Percentiles rank a stretch among this genome's conserved stretches.
These are phyloP conservation scores for Neckera pumila DNA, from an alignment of 225 moss, liverwort and hornwort genomes.

Conservation along the genomic window DNA sequence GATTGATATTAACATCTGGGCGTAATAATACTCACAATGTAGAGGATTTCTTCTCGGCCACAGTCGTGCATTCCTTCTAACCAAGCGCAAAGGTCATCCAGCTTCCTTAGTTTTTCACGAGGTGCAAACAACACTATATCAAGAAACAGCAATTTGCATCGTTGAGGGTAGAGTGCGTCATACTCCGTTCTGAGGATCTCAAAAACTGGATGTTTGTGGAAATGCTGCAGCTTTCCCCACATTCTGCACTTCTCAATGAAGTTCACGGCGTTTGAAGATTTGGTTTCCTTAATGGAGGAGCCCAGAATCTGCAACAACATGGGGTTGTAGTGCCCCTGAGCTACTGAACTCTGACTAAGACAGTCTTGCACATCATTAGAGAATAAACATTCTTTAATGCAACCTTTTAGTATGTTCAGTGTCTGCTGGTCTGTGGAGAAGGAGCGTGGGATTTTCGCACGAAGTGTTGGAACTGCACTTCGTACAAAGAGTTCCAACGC, in stretches of 20 bases:
- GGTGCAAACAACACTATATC: slow-evolving; percentile 10
- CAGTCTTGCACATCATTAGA: not conserved
- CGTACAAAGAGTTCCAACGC: not conserved
- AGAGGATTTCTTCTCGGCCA: not conserved
- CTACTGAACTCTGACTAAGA: not conserved
- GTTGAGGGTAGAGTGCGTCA: not conserved
- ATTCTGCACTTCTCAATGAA: slow-evolving; percentile 3
- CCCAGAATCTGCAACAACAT: slow-evolving; percentile 2
- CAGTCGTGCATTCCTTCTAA: not conserved
- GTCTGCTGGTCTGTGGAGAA: not conserved
- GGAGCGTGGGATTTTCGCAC: not conserved
- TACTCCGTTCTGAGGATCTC: slow-evolving; percentile 12
- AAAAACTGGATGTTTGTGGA: not conserved
- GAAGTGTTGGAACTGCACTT: not conserved
- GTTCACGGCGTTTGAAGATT: not conserved
- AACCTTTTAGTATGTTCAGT: not conserved
- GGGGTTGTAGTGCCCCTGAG: not conserved
- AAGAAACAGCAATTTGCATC: not conserved
- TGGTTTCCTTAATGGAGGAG: not conserved
- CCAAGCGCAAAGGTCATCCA: slow-evolving; percentile 8
- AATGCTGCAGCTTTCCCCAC: slow-evolving; percentile 6
- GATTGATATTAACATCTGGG: not conserved
- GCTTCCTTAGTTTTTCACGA: not conserved
- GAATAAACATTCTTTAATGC: not conserved
- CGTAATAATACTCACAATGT: not conserved